Percentiles rank a stretch among this genome's conserved stretches.
Conservation (phyloP, 257 asterid species). For the Thymus quinquecostatus region DNA sequence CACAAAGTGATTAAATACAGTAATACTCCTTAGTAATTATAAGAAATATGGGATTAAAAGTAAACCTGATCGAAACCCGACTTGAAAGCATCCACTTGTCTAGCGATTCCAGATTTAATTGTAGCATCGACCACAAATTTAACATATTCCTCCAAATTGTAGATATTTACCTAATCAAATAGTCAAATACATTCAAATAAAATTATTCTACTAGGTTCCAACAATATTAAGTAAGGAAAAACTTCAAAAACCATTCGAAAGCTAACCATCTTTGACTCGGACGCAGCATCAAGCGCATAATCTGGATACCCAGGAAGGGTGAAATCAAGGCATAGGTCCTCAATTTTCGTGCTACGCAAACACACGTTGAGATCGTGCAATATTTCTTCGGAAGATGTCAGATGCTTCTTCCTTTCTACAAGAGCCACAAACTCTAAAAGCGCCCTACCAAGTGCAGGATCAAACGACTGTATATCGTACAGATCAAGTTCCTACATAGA, state of each 20-base stretch:
- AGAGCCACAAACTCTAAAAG: slow-evolving; percentile 82
- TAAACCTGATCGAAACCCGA: slow-evolving; percentile 89
- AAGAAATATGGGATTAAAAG: slow-evolving; percentile 7
- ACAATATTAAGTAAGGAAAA: slow-evolving; percentile 26
- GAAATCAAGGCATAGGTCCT: slow-evolving; percentile 93
- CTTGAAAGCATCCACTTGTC: slow-evolving; percentile 93
- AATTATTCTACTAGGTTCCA: not conserved
- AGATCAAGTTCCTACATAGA: slow-evolving; percentile 72
- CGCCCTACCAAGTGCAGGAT: slow-evolving; percentile 74
- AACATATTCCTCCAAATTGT: slow-evolving; percentile 78
- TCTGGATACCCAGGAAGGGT: slow-evolving; percentile 96
- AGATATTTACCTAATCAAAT: slow-evolving; percentile 57
- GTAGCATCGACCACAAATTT: slow-evolving; percentile 69
- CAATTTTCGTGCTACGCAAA: slow-evolving; percentile 63
- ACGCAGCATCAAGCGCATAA: slow-evolving; percentile 51
- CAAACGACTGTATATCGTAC: slow-evolving; percentile 80
- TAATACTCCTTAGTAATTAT: not conserved
- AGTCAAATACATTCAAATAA: slow-evolving; percentile 26
- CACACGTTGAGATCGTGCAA: slow-evolving; percentile 43
- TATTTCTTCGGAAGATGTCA: slow-evolving; percentile 44
- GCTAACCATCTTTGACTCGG: slow-evolving; percentile 67
- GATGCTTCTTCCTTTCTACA: slow-evolving; percentile 65
- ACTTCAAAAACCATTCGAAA: slow-evolving; percentile 27
- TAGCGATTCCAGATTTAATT: slow-evolving; percentile 70
- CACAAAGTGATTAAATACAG: not conserved